These are phyloP conservation scores for Yamadazyma philogaea DNA, from an alignment of 805 yeast genomes.

Conservation along the genomic window DNA sequence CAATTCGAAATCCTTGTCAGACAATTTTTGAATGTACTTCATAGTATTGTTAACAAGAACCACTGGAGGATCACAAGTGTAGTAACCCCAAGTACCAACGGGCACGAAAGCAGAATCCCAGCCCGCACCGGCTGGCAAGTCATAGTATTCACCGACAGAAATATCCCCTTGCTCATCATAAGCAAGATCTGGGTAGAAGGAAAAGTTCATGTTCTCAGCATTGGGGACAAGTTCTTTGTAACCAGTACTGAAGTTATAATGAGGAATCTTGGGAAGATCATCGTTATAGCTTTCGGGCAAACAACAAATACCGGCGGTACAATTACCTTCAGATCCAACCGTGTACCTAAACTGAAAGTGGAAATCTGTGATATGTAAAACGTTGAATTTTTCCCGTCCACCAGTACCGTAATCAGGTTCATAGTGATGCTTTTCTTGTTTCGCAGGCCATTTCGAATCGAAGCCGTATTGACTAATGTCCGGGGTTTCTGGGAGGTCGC, in stretches of 20 bases:
- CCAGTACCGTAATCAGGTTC: constrained; percentile 26
- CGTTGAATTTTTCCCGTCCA: constrained; percentile 46
- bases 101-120: constrained; percentile 32
- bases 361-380: constrained; percentile 64
- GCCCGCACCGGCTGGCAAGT: constrained; percentile 23
- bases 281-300: constrained; percentile 45
- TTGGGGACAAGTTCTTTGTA: constrained; percentile 14
- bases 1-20: constrained; percentile 48
- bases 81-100: constrained; percentile 60
- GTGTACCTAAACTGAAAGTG: constrained; percentile 56
- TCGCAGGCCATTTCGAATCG: constrained; percentile 36
- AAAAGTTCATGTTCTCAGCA: constrained; percentile 3
- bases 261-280: constrained; percentile 19
- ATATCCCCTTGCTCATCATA: constrained; percentile 24
- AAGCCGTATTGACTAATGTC: constrained; percentile 36
- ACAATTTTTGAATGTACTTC: constrained; percentile 20
- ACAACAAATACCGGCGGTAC: constrained; percentile 59
- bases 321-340: constrained; percentile 57
- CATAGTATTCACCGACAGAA: constrained; percentile 33
- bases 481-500: constrained; percentile 54
- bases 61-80: constrained; percentile 66
- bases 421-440: constrained; percentile 19
- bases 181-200: constrained; percentile 26
- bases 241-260: constrained; percentile 30
- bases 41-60: constrained; percentile 57